A percentile compares a stretch with the other conserved stretches of the same genome.
Conservation (phyloP, 1,284 basidiomycete species). For the Moniliophthora roreri region DNA sequence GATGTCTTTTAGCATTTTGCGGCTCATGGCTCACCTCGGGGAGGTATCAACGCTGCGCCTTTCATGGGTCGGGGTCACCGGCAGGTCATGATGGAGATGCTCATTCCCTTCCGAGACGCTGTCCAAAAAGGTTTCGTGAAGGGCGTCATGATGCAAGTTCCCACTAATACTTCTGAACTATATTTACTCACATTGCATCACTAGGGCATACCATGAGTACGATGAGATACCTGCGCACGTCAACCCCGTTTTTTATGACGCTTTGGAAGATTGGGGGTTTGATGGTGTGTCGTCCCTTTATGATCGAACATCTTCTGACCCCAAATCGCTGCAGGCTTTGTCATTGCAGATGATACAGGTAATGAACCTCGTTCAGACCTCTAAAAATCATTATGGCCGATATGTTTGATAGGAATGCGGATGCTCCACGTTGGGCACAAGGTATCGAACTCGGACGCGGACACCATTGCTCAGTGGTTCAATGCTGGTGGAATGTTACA, state of each 20-base stretch:
- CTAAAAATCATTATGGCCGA: not conserved
- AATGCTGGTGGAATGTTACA: slow-evolving; percentile 29
- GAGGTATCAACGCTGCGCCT: slow-evolving; percentile 28
- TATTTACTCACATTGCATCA: not conserved
- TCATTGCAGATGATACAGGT: slow-evolving; percentile 26
- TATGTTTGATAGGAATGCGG: slow-evolving; percentile 15
- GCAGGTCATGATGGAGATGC: slow-evolving; percentile 27
- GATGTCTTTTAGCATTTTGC: slow-evolving; percentile 25
- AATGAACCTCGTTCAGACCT: not conserved
- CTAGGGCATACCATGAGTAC: slow-evolving; percentile 27
- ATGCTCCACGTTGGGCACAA: slow-evolving; percentile 21
- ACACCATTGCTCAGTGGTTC: slow-evolving; percentile 29
- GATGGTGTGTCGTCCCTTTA: slow-evolving; percentile 18
- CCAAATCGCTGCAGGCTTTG: slow-evolving; percentile 20
- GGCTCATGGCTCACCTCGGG: slow-evolving; percentile 26
- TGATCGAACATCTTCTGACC: not conserved
- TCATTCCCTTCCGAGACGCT: slow-evolving; percentile 29
- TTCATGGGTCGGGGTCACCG: slow-evolving; percentile 27
- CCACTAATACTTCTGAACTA: not conserved
- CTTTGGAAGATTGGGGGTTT: slow-evolving; percentile 24
- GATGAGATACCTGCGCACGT: slow-evolving; percentile 26
- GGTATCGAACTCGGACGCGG: slow-evolving; percentile 21
- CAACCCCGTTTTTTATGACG: slow-evolving; percentile 25
- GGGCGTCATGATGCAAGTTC: slow-evolving; percentile 28
- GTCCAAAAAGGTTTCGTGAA: slow-evolving; percentile 26